Evolutionary conservation across 2,329 filamentous ascomycete genomes (phyloP), one percentile per base, ranked within the genome.

Genomic region (Monosporascus sp.): DNA sequence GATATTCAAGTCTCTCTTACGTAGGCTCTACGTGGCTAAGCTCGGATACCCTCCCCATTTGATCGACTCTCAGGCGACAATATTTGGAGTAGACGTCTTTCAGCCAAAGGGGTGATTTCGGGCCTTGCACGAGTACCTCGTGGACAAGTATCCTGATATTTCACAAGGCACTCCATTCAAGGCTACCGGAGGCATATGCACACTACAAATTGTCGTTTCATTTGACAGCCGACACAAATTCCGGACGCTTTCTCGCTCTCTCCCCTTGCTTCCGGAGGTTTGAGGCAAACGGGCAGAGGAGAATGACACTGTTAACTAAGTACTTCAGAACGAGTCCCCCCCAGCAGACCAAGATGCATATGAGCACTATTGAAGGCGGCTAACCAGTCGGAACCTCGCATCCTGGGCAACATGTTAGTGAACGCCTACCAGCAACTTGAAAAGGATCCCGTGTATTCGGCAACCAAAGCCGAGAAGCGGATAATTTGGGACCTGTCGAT

Each of bases 391-490:
- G 69, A 70, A 0, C 11, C 53, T 2, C 65, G 70, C 0, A 56
- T 77, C 2, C 57, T 74, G 11, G 66, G 68, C n/a, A 82, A 81
- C 55, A 66, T 72, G 2, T 77, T 93, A 3, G 85, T 94, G 1
- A 73, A 77, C 50, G 82, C 85, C 1, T 94, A 91, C 62, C 77
- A 82, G 3, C 76, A 74, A 3, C 93, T 92, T 52, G 89, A 94
- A 63, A 80, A 83, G 50, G 77, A 82, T 7, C 76, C 75, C 7
- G 67, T 79, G 20, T 69, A 76, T 48, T 69, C 71, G 0, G 75
- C 78, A 2, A 71, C 74, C 20, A 83, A 79, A 55, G 71, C 73
- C 1, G 81, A 86, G 54, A 82, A 81, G 53, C 55, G 6, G 80
- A 83, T 37, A 84, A 81, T 62, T 65, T 86, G 1, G 78, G 80